Evolutionary conservation across 1,284 basidiomycete species (phyloP).

Genomic region (Vanrija sp.): DNA sequence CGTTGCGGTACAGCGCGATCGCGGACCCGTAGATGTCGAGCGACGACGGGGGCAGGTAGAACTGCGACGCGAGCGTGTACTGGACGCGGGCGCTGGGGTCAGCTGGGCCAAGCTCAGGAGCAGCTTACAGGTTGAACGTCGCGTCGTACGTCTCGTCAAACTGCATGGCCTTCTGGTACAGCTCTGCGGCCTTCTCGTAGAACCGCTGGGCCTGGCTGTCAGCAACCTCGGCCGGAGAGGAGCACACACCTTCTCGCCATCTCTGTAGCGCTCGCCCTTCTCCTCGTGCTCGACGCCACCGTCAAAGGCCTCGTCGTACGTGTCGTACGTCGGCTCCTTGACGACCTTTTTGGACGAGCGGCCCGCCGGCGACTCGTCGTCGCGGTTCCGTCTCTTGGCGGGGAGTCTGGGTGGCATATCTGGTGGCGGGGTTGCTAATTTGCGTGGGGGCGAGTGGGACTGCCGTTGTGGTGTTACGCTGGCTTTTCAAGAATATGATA

Average conservation of each 20-base stretch:
- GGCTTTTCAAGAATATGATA: too few relatives aligned
- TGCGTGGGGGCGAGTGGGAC: not conserved
- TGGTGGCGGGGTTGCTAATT: not conserved
- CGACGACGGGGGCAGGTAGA: slow-evolving; percentile 40
- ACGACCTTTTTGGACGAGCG: slow-evolving; percentile 31
- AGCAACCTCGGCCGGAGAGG: not conserved
- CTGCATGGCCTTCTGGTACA: slow-evolving; percentile 43
- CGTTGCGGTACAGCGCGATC: slow-evolving; percentile 35
- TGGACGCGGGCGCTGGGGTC: slow-evolving; percentile 41
- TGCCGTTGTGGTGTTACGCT: too few relatives aligned
- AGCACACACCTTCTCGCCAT: slow-evolving; percentile 46
- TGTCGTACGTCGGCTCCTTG: slow-evolving; percentile 44
- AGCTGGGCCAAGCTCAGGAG: not conserved
- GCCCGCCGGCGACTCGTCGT: slow-evolving; percentile 23
- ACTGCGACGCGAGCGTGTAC: slow-evolving; percentile 40
- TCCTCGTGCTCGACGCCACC: slow-evolving; percentile 49
- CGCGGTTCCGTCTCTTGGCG: slow-evolving; percentile 8
- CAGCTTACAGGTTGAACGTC: slow-evolving; percentile 46
- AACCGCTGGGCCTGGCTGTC: slow-evolving; percentile 39
- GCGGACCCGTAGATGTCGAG: slow-evolving; percentile 20
- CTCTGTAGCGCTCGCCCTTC: slow-evolving; percentile 48
- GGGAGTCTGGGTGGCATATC: slow-evolving; percentile 9
- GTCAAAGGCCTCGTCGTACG: slow-evolving; percentile 48
- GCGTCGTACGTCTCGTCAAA: slow-evolving; percentile 41
- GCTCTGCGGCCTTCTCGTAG: slow-evolving; percentile 44